A percentile compares a stretch with the other conserved stretches of the same genome.
phyloP scores from a whole-genome alignment of 495 filamentous ascomycete genomes.

The Daldinia decipiens region DNA sequence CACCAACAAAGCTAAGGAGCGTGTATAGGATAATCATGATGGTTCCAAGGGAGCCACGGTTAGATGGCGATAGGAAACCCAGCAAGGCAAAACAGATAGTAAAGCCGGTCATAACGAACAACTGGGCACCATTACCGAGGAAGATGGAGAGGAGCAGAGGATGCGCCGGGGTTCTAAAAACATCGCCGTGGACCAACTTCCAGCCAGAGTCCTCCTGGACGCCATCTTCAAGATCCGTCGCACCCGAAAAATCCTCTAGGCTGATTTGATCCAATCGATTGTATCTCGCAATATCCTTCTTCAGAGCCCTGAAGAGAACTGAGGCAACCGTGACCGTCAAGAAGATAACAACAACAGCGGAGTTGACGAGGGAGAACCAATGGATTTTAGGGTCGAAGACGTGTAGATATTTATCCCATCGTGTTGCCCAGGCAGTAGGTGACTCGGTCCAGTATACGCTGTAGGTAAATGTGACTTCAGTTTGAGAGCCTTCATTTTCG shows the following conservation, averaged over 20 bases:
- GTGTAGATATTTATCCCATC: conserved; percentile 98
- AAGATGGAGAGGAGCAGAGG: conserved; percentile 87
- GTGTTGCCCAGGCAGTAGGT: conserved; percentile 87
- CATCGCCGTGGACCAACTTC: conserved; percentile 98
- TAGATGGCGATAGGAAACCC: conserved; percentile 93
- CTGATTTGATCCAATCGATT: conserved; percentile 89
- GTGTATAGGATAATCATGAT: conserved; percentile 94
- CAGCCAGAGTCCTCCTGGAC: conserved; percentile 98
- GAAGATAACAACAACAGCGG: conserved; percentile 91
- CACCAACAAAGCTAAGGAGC: conserved; percentile 89
- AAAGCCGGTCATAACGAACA: conserved; percentile 96
- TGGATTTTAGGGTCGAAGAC: conserved; percentile 97
- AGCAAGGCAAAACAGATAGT: conserved; percentile 94
- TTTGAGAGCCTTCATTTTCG: conserved; percentile 59
- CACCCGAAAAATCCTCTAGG: conserved; percentile 83
- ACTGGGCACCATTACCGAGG: conserved; percentile 91
- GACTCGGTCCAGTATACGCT: conserved; percentile 86
- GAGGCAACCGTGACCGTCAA: conserved; percentile 89
- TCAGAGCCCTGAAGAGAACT: conserved; percentile 83
- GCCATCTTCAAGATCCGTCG: conserved; percentile 83
- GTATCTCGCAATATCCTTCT: conserved; percentile 95
- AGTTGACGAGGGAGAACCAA: conserved; percentile 97
- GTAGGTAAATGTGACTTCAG: conserved; percentile 86
- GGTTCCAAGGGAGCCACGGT: conserved; percentile 90
- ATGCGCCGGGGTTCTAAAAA: conserved; percentile 87